Base-by-base conservation (phyloP, 768 basidiomycete genomes). In the Suillus cothurnatus region DNA sequence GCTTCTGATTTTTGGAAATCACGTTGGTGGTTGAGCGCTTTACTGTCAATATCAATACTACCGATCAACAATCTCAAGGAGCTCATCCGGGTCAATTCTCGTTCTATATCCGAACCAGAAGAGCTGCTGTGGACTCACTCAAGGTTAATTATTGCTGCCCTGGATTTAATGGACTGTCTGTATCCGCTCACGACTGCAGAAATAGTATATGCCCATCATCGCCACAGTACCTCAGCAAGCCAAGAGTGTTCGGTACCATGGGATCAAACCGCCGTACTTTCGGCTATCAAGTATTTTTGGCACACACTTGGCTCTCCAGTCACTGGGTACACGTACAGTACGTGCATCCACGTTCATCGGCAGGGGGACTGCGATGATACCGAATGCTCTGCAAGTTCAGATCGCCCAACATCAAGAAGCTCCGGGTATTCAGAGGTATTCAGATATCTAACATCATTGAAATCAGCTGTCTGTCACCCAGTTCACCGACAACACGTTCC, bases 141-240 rank as follows among this genome's bases (percentile, higher is more conserved):
- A 83, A 84, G 68, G 79, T 81, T 26, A 15, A 77, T 83, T 26
- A 77, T 84, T 1, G 83, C 78, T n/a, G 78, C 77, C 6, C 81
- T 79, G 64, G 15, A 80, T 68, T 7, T 45, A n/a, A 63, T 76
- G 60, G 80, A 84, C 63, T 65, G 70, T 45, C 41, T 23, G 12
- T n/a, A 23, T 23, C 12, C 75, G 72, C 52, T 50, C 70, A 3
- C 84, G 82, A 81, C 74, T 81, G 2, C 71, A 61, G 74, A 17
- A 77, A 31, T 73, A 79, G 55, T 84, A 80, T 61, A 64, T 65
- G 1, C 82, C 80, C 4, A 70, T 84, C 39, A 73, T 84, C 36
- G 62, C 68, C 8, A 73, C 71, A 34, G 32, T 34, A 1, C 78
- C 76, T 14, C 69, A 71, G n/a, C 50, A 70, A 26, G 74, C 76